Evolutionary conservation across 768 basidiomycete genomes (phyloP), one percentile per base, ranked within the genome.

Genomic region (Trametes meyenii): DNA sequence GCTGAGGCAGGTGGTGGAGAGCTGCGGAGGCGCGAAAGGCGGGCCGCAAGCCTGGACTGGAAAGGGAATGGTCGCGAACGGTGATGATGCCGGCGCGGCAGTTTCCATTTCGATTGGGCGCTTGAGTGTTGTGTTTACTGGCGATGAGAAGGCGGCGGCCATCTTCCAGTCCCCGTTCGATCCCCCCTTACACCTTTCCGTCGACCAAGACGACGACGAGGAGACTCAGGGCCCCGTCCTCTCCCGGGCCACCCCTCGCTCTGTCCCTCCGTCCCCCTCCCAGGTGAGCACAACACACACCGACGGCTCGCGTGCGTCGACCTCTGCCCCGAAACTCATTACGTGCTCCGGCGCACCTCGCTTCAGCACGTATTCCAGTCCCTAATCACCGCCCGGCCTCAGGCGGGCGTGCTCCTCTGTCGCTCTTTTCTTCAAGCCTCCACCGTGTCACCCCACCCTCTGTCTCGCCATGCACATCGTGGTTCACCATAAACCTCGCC

Each of bases 361-460:
- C 46, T 42, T 11, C 52, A 58, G 44, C 62, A n/a, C 61, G 35
- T 51, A 50, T 49, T 51, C 43, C 58, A 55, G 36, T 59, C 62
- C 55, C 58, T 59, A 59, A 59, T 55, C 57, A 43, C 50, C 62
- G 57, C 56, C 58, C 62, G 17, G 44, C 53, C 54, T 46, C 52
- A 29, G 42, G 53, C 54, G 53, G 58, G 62, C 62, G 56, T 58
- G 36, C 50, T 50, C 49, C 51, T 44, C 42, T 46, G 66, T 64
- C 66, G 66, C 54, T 67, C 66, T 33, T 67, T 67, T 62, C 62
- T 50, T 48, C 52, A 21, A 36, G 50, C 66, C 52, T 39, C 59
- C 62, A 55, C 45, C 50, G 60, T 40, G 54, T 62, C 58, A 33
- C 43, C 52, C 26, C 43, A 29, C 14, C 42, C 58, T 59, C 58